Evolutionary conservation across 768 basidiomycete species (phyloP), one percentile per base, ranked within the genome.

Genomic region (Naganishia onofrii): DNA sequence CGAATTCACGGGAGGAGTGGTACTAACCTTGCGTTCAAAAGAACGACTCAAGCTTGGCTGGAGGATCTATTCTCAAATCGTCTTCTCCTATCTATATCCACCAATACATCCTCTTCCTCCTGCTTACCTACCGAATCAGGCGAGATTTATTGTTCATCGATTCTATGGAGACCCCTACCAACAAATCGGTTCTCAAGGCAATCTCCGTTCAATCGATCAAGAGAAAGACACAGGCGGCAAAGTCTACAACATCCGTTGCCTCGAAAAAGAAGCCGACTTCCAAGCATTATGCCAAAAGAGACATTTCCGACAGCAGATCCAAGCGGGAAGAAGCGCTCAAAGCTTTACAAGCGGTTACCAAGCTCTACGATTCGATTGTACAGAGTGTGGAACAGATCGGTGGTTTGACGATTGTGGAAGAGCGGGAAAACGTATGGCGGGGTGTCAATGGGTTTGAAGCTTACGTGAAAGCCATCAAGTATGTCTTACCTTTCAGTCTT

Each of bases 271-370:
- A 46, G 44, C 46, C 67, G 13, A 26, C 55, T 19, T 13, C 67
- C 8, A 63, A 70, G n/a, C 48, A 17, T 28, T 68, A 71, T 38
- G 65, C 68, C 7, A 73, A 70, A 34, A 71, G 73, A 55, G 65
- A 51, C 23, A 69, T 52, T n/a, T 31, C 55, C 1, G 23, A 23
- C 19, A 54, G 56, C n/a, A 10, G 70, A 36, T 71, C 69, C 53
- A 77, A 77, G 65, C 66, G 77, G 12, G 78, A 79, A 56, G 74
- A 79, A 36, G 73, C 74, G 12, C 74, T 84, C 84, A 28, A 86
- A 90, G 63, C 82, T 89, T n/a, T 91, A 87, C 92, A 92, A 7
- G 92, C 90, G 0, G 84, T 95, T 9, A 89, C 96, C 79, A 95
- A 95, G 80, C 75, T 83, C 0, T 86, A 92, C 52, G 93, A 96